Evolutionary conservation across 768 basidiomycete species (phyloP), one percentile per base, ranked within the genome.

Genomic region (Auriscalpium microsporum): DNA sequence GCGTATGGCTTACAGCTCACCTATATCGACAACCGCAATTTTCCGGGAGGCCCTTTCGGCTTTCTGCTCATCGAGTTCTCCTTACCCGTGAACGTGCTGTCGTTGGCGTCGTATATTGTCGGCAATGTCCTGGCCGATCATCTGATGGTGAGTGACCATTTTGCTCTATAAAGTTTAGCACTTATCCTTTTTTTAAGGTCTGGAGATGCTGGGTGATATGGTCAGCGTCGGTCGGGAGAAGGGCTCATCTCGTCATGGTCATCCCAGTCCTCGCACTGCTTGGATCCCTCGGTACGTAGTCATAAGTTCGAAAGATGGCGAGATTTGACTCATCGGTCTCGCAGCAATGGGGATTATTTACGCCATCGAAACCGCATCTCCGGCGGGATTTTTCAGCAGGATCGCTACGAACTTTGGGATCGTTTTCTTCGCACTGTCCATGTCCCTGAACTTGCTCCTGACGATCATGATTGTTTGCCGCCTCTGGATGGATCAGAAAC

Each of bases 181-280:
- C 40, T 14, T 42, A 42, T 7, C n/a, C 40, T 11, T 14, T 4
- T 4, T 42, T 17, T 17, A 42, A 42, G 76, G 63, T 78, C 34
- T 78, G 75, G 75, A 66, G 76, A 17, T 78, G 77, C 58, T 75
- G 72, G 68, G 70, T 77, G 13, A 75, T 78, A 21, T 78, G 76
- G 73, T 64, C 67, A 38, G 68, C 69, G 3, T 70, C 69, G 10
- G 74, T 73, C 16, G 62, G 55, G 14, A 17, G 37, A 1, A 56
- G 67, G 14, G 71, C 72, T 7, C 69, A 70, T 57, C 48, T 67
- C 3, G 72, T 70, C 2, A 65, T 69, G 5, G 53, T 64, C 1
- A 65, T 78, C 47, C 77, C 78, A 10, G 56, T 64, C 0, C 17
- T 75, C 7, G 56, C 73, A 36, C 60, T 77, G 8, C 37, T 77